Evolutionary conservation across 2,329 filamentous ascomycete species (phyloP).

Genomic region (Colletotrichum neosansevieriae): DNA sequence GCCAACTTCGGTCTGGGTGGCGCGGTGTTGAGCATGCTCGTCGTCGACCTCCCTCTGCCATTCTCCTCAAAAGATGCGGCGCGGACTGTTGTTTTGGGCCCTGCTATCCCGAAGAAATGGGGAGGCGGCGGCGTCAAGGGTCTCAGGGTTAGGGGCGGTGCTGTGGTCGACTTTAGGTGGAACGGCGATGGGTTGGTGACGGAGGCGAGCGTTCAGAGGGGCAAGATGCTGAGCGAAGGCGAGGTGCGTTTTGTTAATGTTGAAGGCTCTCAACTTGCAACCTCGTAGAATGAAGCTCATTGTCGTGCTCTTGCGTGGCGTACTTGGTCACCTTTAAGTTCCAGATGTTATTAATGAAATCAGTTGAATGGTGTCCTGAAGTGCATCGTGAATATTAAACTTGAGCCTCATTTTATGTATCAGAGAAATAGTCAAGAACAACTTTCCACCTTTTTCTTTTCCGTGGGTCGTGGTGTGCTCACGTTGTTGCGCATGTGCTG

Average conservation of each 20-base stretch:
- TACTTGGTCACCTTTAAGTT: no score
- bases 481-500: no score
- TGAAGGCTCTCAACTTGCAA: background rate
- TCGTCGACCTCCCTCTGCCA: conserved; percentile 59
- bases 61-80: conserved; percentile 38
- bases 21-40: conserved; percentile 62
- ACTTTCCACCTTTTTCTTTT: no score
- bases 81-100: conserved; percentile 57
- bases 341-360: no score
- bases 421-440: no score
- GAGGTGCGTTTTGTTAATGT: conserved; percentile 41
- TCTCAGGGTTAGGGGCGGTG: conserved; percentile 58
- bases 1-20: conserved; percentile 67
- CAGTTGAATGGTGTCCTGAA: no score
- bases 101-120: conserved; percentile 60
- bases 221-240: background rate
- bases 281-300: background rate
- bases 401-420: no score
- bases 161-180: conserved; percentile 58
- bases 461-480: no score
- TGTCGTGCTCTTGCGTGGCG: no score
- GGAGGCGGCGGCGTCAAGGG: conserved; percentile 57
- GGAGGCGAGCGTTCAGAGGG: conserved; percentile 28
- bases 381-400: no score
- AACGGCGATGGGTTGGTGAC: conserved; percentile 52